Evolutionary conservation across 768 basidiomycete species (phyloP), one percentile per base, ranked within the genome.

Genomic region (Tubosaeta sp.): DNA sequence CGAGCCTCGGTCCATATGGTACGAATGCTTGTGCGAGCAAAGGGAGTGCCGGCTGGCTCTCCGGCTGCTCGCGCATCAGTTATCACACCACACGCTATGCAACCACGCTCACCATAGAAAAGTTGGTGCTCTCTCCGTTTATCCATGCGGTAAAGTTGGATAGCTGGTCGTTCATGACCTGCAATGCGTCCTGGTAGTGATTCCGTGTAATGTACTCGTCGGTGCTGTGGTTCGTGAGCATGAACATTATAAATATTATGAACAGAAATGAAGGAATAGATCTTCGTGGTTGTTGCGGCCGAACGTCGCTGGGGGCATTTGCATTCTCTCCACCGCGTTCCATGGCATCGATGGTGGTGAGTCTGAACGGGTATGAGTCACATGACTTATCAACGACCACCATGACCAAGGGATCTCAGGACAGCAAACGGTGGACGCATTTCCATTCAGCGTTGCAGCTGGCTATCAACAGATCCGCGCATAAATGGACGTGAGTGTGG

Each of bases 81-180:
- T 22, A 39, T 37, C 19, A 42, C 8, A 17, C n/a, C 22, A 25
- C 38, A 39, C 32, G 29, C 31, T 29, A 43, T 19, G 17, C n/a
- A 54, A 16, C 17, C 48, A 38, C 10, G 66, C 79, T 44, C 50
- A 90, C 88, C 62, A 88, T 64, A 10, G 77, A 77, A 55, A 88
- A 89, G 59, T 88, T 81, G 0, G 85, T 74, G 17, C 69, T 71
- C 9, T 81, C 83, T 7, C 85, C 84, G 59, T 84, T 83, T 68
- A 87, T 67, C 86, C 87, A 91, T 1, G 83, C 79, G 1, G 85
- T 84, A 60, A 80, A 91, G 65, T 91, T 88, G n/a, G 78, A 77
- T 12, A 84, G 66, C 55, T 88, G 82, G 61, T 79, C 73, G 31
- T 75, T 74, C 53, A 90, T 66, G 7, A 75, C 74, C 29, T 75